phyloP scores from a whole-genome alignment of 2,329 filamentous ascomycete species.

The Pestalotiopsis sp. region DNA sequence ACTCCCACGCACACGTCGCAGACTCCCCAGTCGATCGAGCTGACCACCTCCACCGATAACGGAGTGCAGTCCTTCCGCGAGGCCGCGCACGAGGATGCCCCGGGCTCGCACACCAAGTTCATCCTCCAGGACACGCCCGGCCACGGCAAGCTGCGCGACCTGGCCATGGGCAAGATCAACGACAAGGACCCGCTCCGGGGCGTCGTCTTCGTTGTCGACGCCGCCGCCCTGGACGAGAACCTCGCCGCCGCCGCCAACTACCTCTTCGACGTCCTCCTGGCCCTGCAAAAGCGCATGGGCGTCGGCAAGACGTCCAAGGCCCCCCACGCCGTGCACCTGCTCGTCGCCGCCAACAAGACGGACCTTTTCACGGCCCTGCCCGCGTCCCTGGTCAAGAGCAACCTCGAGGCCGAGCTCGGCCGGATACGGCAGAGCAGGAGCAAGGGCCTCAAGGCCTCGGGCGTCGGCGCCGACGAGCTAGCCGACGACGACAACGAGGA shows the following conservation, averaged over 20 bases:
- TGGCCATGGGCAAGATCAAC: slow-evolving; percentile 58
- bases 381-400: slow-evolving; percentile 71
- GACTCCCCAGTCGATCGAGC: slow-evolving; percentile 52
- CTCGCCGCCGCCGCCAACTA: slow-evolving; percentile 79
- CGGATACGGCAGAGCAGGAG: slow-evolving; percentile 76
- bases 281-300: slow-evolving; percentile 74
- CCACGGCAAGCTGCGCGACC: slow-evolving; percentile 87
- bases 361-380: slow-evolving; percentile 94
- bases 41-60: slow-evolving; percentile 52
- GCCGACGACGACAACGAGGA: slow-evolving; percentile 74
- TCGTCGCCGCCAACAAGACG: slow-evolving; percentile 92
- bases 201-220: slow-evolving; percentile 88
- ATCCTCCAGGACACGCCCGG: slow-evolving; percentile 88
- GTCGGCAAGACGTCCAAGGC: slow-evolving; percentile 58
- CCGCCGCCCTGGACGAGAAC: slow-evolving; percentile 65
- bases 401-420: slow-evolving; percentile 80
- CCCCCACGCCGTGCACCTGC: slow-evolving; percentile 67
- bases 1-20: slow-evolving; percentile 61
- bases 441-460: slow-evolving; percentile 82
- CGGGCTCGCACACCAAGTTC: slow-evolving; percentile 68
- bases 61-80: slow-evolving; percentile 49
- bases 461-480: slow-evolving; percentile 67
- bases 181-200: slow-evolving; percentile 43
- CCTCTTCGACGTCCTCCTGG: slow-evolving; percentile 85
- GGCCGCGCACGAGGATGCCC: slow-evolving; percentile 57